Percentiles rank a stretch among this genome's conserved stretches.
Conservation (phyloP, 2,329 filamentous ascomycete genomes). For the Beauveria medogensis region DNA sequence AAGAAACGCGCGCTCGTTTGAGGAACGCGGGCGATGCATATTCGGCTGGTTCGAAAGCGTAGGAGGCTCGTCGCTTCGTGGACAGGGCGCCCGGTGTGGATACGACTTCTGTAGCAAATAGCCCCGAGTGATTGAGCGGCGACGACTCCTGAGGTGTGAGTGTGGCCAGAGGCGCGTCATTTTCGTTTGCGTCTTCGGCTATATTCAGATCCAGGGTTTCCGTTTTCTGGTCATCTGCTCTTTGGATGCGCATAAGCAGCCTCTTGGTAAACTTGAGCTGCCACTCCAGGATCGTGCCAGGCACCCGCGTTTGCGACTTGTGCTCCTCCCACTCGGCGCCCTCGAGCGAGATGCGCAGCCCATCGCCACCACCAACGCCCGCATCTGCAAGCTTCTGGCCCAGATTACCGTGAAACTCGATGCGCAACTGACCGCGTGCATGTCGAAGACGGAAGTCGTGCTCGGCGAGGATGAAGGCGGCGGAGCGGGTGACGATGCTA, state of each 20-base stretch:
- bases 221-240: constrained; percentile 37
- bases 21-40: constrained; percentile 76
- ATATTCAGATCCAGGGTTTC: constrained; percentile 41
- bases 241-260: constrained; percentile 35
- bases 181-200: constrained; percentile 24
- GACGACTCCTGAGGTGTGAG: constrained; percentile 15
- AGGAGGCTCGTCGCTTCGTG: constrained; percentile 26
- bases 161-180: constrained; percentile 12
- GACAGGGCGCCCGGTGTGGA: constrained; percentile 17
- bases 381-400: constrained; percentile 61
- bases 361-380: constrained; percentile 70
- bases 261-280: constrained; percentile 47
- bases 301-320: constrained; percentile 36
- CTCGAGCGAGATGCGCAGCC: constrained; percentile 58
- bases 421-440: constrained; percentile 70
- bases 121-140: constrained; percentile 4
- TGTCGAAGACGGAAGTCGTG: constrained; percentile 74
- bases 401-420: constrained; percentile 62
- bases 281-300: constrained; percentile 47
- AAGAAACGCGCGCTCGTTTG: constrained; percentile 62
- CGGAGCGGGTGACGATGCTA: constrained; percentile 64
- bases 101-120: constrained; percentile 11
- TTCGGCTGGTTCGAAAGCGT: constrained; percentile 37
- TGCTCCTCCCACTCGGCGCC: constrained; percentile 59
- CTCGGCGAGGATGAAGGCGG: constrained; percentile 77